phyloP scores from a whole-genome alignment of 495 filamentous ascomycete species.

The Copromyces sp. region DNA sequence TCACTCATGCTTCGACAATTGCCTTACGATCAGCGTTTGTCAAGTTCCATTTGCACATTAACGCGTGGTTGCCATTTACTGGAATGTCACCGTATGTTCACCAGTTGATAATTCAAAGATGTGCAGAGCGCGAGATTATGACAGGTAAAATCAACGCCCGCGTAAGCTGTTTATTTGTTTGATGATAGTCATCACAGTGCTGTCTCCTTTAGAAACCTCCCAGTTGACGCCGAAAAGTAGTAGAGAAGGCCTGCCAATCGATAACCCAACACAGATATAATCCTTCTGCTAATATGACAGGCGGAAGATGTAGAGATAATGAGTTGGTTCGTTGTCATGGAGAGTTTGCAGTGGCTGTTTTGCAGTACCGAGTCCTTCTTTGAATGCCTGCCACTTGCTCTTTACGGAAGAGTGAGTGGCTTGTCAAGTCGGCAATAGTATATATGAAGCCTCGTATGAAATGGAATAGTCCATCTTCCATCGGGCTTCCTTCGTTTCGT shows the following conservation, averaged over 20 bases:
- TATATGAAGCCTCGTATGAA: background rate
- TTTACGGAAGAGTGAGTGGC: background rate
- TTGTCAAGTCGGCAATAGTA: background rate
- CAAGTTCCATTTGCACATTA: too few species aligned
- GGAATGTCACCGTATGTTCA: background rate
- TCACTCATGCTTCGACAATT: too few species aligned
- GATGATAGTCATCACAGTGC: background rate
- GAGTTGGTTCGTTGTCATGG: background rate
- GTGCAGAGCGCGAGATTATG: background rate
- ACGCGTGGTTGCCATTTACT: background rate
- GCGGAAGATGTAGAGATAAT: background rate
- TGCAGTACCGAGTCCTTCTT: background rate
- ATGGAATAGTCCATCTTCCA: background rate
- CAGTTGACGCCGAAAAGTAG: background rate
- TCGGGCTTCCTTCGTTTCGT: background rate
- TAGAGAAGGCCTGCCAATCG: background rate
- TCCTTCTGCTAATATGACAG: background rate
- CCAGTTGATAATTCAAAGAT: background rate
- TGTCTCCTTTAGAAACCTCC: background rate
- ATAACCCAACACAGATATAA: background rate
- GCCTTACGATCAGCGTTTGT: too few species aligned
- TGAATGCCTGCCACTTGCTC: background rate
- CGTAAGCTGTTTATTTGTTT: background rate
- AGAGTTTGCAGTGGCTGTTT: background rate
- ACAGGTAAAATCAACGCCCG: background rate